Base-by-base conservation (phyloP, 805 yeast genomes). In the Saturnispora ahearnii region DNA sequence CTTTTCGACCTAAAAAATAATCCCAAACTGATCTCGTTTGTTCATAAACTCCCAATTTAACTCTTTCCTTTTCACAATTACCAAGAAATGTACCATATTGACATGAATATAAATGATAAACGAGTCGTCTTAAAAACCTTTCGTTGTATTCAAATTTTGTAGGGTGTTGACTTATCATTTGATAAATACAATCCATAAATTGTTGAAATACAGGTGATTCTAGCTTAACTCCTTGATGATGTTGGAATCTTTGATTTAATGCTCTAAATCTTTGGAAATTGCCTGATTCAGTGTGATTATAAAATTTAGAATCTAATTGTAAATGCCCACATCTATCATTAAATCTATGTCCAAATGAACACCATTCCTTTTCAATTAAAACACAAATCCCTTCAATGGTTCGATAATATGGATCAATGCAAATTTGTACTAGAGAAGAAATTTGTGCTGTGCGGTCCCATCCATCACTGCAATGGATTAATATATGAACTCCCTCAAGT, bases 381-480 rank as follows among this genome's bases (percentile, higher is more conserved):
- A 81, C 76, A 68, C 85, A 83, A 60, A 93, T 89, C 3, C 99
- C 99, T 51, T 88, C 84, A 3, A 87, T 55, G 0, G 98, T 90
- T 55, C 99, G 73, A 65, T 75, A 93, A 62, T 78, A 87, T 0
- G 98, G 97, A 63, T 93, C 98, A 8, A 90, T 70, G 60, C 96
- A 87, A 5, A 93, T 67, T 65, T 91, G 91, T 24, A 90, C 78
- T 53, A 93, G 68, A 2, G 96, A 83, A 5, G 89, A 76, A 1
- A 90, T 78, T 62, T 93, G 98, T 0, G 97, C 80, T 0, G 99
- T 93, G 51, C 99, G 72, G 62, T 93, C 99, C 99, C 99, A 93
- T 1, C 99, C 99, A 69, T 93, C 99, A 0, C 97, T 88, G 63
- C 99, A 93, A 68, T 93, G 99, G 6, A 93, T 76, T 9, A 93